These are phyloP conservation scores for Podospora tetraspora DNA, from an alignment of 495 filamentous ascomycete species.

Conservation along the genomic window DNA sequence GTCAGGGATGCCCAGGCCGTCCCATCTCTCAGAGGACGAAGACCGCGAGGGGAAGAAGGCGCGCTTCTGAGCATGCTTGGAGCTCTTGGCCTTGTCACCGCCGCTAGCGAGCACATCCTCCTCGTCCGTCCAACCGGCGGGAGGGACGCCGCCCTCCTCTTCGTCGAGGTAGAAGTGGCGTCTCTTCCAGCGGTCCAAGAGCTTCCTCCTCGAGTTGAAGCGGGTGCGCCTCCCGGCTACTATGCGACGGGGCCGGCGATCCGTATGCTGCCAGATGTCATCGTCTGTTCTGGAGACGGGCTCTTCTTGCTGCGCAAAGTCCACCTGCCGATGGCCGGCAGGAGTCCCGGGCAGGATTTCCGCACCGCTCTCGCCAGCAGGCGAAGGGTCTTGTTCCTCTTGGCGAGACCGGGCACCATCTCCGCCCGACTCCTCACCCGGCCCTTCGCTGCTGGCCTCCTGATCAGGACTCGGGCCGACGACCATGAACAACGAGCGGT, in stretches of 20 bases:
- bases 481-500: constrained; percentile 28
- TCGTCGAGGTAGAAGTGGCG: constrained; percentile 76
- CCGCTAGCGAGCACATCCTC: constrained; percentile 48
- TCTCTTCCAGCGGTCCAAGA: constrained; percentile 67
- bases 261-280: not conserved
- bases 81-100: constrained; percentile 34
- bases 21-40: constrained; percentile 79
- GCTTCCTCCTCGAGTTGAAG: constrained; percentile 41
- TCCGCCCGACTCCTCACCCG: constrained; percentile 17
- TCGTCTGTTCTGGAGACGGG: not conserved
- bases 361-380: not conserved
- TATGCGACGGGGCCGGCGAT: not conserved
- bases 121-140: constrained; percentile 62
- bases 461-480: constrained; percentile 17
- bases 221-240: not conserved
- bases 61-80: constrained; percentile 39
- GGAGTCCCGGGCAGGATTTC: not conserved
- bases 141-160: constrained; percentile 63
- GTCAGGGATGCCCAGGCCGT: constrained; percentile 73
- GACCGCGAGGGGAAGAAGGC: constrained; percentile 67
- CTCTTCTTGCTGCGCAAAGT: not conserved
- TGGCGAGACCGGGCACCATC: constrained; percentile 9
- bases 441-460: constrained; percentile 22
- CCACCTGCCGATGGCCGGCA: not conserved
- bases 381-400: not conserved